A percentile compares a stretch with the other conserved stretches of the same genome.
Conservation (phyloP, 2,329 filamentous ascomycete genomes). For the Passalora sequoiae region DNA sequence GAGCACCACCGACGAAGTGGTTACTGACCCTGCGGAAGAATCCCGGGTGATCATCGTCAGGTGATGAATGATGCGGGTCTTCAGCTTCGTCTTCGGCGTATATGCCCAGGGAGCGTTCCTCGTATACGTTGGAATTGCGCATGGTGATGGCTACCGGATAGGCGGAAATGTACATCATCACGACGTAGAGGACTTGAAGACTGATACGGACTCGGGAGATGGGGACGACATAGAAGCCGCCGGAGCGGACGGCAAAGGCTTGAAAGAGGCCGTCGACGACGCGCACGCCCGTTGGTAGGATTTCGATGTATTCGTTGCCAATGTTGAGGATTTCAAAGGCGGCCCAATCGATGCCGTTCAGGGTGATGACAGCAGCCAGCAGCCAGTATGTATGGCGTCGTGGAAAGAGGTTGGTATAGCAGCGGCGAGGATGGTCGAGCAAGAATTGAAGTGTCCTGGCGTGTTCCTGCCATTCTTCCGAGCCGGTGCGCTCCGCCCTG, state of each 20-base stretch:
- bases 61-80: neutral
- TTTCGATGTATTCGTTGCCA: constrained; percentile 47
- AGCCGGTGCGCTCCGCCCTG: constrained; percentile 19
- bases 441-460: constrained; percentile 50
- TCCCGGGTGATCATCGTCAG: constrained; percentile 6
- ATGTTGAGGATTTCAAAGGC: constrained; percentile 53
- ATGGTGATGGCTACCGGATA: constrained; percentile 60
- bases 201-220: constrained; percentile 47
- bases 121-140: constrained; percentile 57
- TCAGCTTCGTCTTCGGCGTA: constrained; percentile 40
- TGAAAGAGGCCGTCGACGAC: constrained; percentile 57
- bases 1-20: constrained; percentile 13
- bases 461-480: constrained; percentile 36
- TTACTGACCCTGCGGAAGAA: constrained; percentile 12
- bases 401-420: constrained; percentile 60
- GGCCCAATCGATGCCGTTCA: constrained; percentile 53
- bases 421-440: constrained; percentile 58
- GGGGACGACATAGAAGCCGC: constrained; percentile 48
- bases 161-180: constrained; percentile 63
- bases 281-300: constrained; percentile 43
- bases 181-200: constrained; percentile 54
- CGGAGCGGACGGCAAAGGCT: constrained; percentile 47
- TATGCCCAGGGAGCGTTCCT: constrained; percentile 57
- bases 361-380: constrained; percentile 45
- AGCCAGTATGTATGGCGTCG: constrained; percentile 56